Percentiles rank a stretch among this genome's conserved stretches.
Conservation (phyloP, 2,329 filamentous ascomycete species). For the Biscogniauxia sp. region DNA sequence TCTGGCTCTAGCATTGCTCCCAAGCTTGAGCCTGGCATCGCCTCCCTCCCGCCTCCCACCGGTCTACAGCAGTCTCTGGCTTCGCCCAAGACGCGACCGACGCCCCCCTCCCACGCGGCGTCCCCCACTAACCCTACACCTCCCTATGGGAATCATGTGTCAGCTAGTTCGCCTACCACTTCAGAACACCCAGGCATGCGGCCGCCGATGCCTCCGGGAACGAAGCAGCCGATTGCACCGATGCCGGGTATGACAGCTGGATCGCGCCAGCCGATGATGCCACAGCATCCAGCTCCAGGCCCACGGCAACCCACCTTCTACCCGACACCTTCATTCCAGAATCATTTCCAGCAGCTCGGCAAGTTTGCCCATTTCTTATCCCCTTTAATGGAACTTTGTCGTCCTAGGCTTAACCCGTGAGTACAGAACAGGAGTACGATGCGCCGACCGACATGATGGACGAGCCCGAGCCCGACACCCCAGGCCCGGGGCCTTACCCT, state of each 20-base stretch:
- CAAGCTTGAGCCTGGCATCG: slow-evolving; percentile 60
- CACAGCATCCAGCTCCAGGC: slow-evolving; percentile 37
- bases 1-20: slow-evolving; percentile 73
- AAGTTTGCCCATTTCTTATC: slow-evolving; percentile 61
- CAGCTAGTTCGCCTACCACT: slow-evolving; percentile 43
- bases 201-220: slow-evolving; percentile 35
- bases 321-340: slow-evolving; percentile 78
- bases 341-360: slow-evolving; percentile 94
- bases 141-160: slow-evolving; percentile 38
- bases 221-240: slow-evolving; percentile 39
- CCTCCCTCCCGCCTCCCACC: slow-evolving; percentile 44
- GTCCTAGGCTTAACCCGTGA: slow-evolving; percentile 66
- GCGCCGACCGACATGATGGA: slow-evolving; percentile 86
- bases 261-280: slow-evolving; percentile 36
- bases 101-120: slow-evolving; percentile 72
- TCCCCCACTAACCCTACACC: slow-evolving; percentile 52
- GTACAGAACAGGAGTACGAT: slow-evolving; percentile 95
- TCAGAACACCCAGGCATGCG: slow-evolving; percentile 50
- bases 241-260: slow-evolving; percentile 36
- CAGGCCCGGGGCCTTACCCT: slow-evolving; percentile 66
- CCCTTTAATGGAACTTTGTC: slow-evolving; percentile 57
- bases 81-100: slow-evolving; percentile 73
- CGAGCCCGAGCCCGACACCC: slow-evolving; percentile 70
- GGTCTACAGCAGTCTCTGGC: slow-evolving; percentile 54
- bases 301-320: slow-evolving; percentile 59